Percentiles rank a stretch among this genome's conserved stretches.
These are phyloP conservation scores for Arthrobotrys sphaeroides DNA, from an alignment of 2,329 filamentous ascomycete genomes.

Conservation along the genomic window DNA sequence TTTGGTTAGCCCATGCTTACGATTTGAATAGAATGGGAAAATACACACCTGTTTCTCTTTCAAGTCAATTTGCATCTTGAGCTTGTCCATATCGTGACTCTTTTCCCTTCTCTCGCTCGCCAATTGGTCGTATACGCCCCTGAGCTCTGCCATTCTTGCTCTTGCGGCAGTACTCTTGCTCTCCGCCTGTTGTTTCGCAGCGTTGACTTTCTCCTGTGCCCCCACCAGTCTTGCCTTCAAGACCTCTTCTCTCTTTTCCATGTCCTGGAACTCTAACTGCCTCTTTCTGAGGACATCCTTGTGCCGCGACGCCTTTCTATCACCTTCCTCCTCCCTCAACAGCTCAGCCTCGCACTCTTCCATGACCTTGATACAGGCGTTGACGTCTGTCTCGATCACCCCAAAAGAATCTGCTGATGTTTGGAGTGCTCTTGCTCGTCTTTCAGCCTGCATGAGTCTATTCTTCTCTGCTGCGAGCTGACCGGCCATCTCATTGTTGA, in stretches of 20 bases:
- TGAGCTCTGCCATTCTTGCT: conserved; percentile 88
- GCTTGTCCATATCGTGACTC: conserved; percentile 88
- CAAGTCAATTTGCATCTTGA: conserved; percentile 93
- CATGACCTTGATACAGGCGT: conserved; percentile 85
- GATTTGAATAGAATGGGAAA: not conserved
- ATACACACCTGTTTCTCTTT: conserved; percentile 93
- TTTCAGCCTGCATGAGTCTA: conserved; percentile 87
- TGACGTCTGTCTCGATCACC: conserved; percentile 84
- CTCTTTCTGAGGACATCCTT: conserved; percentile 87
- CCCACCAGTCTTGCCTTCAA: conserved; percentile 82
- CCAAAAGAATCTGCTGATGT: conserved; percentile 90
- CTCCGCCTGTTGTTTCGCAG: conserved; percentile 79
- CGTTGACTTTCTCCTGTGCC: conserved; percentile 86
- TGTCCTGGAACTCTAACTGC: conserved; percentile 87
- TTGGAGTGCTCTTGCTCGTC: conserved; percentile 85
- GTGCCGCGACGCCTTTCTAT: conserved; percentile 79
- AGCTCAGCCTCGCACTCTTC: conserved; percentile 88
- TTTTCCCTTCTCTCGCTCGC: conserved; percentile 87
- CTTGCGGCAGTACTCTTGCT: conserved; percentile 83
- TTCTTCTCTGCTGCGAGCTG: conserved; percentile 79
- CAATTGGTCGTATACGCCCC: conserved; percentile 79
- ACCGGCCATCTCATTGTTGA: conserved; percentile 81
- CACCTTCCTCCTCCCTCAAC: conserved; percentile 89
- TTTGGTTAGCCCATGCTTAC: conserved; percentile 44
- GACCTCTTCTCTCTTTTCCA: conserved; percentile 86